Base-by-base conservation (phyloP, 73 alveolate genomes). In the Stentor coeruleus region DNA sequence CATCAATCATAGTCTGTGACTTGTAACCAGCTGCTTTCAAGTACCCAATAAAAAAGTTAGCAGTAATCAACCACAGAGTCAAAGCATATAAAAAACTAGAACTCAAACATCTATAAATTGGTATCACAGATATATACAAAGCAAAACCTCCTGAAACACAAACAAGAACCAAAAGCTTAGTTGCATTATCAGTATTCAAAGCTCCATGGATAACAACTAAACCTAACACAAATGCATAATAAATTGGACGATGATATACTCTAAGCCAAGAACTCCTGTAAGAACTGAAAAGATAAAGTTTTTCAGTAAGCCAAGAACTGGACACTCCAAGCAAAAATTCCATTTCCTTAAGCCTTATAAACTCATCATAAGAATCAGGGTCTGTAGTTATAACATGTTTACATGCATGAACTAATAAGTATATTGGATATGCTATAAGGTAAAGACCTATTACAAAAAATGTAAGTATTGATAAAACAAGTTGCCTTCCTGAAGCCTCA, bases 281-380 rank as follows among this genome's bases (percentile, higher is more conserved):
- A 57, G 73, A 57, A 57, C 73, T 57, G 28, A 57, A 57, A 20
- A 57, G 28, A 57, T 57, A 57, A 20, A 20, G 73, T 57, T 31
- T 57, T 57, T 57, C 73, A 57, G 73, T 57, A n/a, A 57, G 73
- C 73, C 73, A 57, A 31, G 73, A n/a, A 57, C 28, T n/a, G 2
- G 73, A 57, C 15, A 57, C 28, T 57, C 28, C 35, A n/a, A 57
- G 2, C 15, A 57, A n/a, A 57, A 20, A 57, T 57, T 57, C 73
- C 73, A 57, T 57, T 57, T 57, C 73, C 28, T 57, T 57, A 1
- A 20, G 73, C 28, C 28, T 57, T 31, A 57, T 31, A 57, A 57
- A 57, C 15, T 57, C 73, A 20, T 57, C 73, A 31, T 57, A 31
- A 2, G 73, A n/a, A 20, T 57, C 73, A 1, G 73, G 73, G 2